phyloP scores from a whole-genome alignment of 129 eudicot species.

The Glebionis coronaria region DNA sequence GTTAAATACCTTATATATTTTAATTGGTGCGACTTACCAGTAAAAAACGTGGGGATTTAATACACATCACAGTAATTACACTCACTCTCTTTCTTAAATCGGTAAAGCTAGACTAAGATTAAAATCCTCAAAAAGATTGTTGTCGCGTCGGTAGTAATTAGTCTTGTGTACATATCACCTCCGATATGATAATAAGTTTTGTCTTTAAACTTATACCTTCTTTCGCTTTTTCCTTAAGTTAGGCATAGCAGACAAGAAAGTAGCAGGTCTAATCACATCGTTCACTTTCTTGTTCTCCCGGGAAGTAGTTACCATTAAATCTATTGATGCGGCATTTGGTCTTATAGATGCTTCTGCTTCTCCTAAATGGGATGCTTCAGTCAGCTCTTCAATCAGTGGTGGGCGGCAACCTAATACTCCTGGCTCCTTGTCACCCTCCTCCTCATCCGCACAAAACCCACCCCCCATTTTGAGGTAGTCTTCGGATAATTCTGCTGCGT shows the following conservation, averaged over 20 bases:
- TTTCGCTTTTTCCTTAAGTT: slow-evolving; percentile 61
- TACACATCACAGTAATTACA: too few species aligned
- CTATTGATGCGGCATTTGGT: slow-evolving; percentile 13
- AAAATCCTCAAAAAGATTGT: too few species aligned
- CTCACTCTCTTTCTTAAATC: too few species aligned
- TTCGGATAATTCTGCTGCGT: slow-evolving; percentile 25
- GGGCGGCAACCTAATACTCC: slow-evolving; percentile 23
- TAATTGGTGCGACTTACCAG: too few species aligned
- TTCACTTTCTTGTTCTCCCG: slow-evolving; percentile 21
- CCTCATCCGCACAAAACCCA: slow-evolving; percentile 80
- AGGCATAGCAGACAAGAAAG: slow-evolving; percentile 62
- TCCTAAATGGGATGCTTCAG: slow-evolving; percentile 19
- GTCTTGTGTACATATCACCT: too few species aligned
- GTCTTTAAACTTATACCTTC: slow-evolving; percentile 26
- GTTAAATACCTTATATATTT: too few species aligned
- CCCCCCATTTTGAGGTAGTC: slow-evolving; percentile 76
- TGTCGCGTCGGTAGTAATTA: too few species aligned
- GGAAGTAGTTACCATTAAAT: neutral
- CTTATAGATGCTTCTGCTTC: slow-evolving; percentile 22
- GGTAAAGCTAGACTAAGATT: too few species aligned
- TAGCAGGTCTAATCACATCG: slow-evolving; percentile 24
- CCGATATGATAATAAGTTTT: too few species aligned
- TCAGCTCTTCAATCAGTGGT: slow-evolving; percentile 14
- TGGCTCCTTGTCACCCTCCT: slow-evolving; percentile 38
- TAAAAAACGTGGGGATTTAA: too few species aligned